These are phyloP conservation scores for Aspergillus arachidicola DNA, from an alignment of 2,329 filamentous ascomycete genomes.

Conservation along the genomic window DNA sequence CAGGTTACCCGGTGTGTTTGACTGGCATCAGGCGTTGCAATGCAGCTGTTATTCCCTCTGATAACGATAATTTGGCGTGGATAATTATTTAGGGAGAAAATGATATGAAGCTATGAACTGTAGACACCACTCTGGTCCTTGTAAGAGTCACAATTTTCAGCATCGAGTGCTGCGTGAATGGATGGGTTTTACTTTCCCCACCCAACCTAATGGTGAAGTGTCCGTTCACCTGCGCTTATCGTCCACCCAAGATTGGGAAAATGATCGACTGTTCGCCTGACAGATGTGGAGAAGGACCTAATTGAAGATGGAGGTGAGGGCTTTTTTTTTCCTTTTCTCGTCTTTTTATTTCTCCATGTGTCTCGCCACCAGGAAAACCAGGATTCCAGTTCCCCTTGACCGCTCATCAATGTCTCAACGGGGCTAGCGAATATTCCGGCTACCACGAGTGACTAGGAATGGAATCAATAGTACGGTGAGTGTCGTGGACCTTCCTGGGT, in stretches of 20 bases:
- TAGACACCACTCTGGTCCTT: background rate
- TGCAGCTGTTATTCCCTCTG: constrained; percentile 4
- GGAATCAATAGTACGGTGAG: background rate
- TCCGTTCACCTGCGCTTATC: constrained; percentile 5
- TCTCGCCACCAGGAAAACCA: background rate
- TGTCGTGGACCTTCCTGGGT: constrained; percentile 3
- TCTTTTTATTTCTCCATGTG: background rate
- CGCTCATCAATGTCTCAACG: background rate
- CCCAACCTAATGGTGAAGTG: constrained; percentile 1
- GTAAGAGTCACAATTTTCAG: background rate
- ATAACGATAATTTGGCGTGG: background rate
- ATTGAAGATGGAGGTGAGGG: background rate
- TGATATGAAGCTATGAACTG: constrained; percentile 10
- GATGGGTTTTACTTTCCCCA: background rate
- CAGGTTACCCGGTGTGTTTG: constrained; percentile 21
- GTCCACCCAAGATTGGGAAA: constrained; percentile 3
- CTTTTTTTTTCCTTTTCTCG: background rate
- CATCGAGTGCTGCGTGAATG: background rate
- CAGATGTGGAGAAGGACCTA: background rate
- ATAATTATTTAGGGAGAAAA: constrained; percentile 5
- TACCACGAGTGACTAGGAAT: background rate
- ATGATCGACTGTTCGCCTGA: constrained; percentile 7
- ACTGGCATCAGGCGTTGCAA: constrained; percentile 15
- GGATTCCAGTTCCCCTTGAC: background rate
- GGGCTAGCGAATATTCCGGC: background rate